phyloP scores from a whole-genome alignment of 805 yeast genomes.

The Jamesozyma hellenica region DNA sequence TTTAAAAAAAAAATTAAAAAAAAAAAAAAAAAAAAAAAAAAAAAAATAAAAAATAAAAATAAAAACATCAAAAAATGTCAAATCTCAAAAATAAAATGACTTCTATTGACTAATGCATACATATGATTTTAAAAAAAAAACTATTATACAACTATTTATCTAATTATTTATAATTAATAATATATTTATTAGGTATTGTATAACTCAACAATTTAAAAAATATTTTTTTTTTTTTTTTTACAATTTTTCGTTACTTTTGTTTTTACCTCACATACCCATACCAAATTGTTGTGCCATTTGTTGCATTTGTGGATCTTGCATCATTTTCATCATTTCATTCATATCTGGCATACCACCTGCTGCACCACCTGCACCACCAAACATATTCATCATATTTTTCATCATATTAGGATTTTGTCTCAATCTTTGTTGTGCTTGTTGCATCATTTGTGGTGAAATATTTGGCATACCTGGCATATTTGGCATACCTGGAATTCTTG shows the following conservation, averaged over 20 bases:
- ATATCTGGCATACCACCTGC: conserved; percentile 58
- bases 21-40: neutral
- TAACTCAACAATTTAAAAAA: too few relatives aligned
- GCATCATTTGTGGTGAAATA: conserved; percentile 33
- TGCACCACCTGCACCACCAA: conserved; percentile 44
- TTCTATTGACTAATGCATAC: too few relatives aligned
- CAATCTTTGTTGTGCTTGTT: conserved; percentile 48
- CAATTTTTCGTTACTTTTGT: too few relatives aligned
- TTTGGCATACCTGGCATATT: conserved; percentile 45
- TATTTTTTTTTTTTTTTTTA: too few relatives aligned
- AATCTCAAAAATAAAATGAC: too few relatives aligned
- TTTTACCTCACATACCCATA: conserved; percentile 16
- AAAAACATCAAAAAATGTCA: too few relatives aligned
- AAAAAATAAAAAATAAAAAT: neutral
- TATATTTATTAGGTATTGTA: too few relatives aligned
- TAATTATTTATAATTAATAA: too few relatives aligned
- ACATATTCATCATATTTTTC: conserved; percentile 62
- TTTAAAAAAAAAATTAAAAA: neutral
- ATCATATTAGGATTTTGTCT: conserved; percentile 68
- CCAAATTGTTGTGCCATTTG: conserved; percentile 44
- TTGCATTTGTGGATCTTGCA: conserved; percentile 40
- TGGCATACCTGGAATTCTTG: conserved; percentile 51
- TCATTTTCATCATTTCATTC: conserved; percentile 53
- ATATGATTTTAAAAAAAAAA: too few relatives aligned
- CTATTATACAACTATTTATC: too few relatives aligned